Evolutionary conservation across 148 eudicot genomes (phyloP), one percentile per base, ranked within the genome.

Genomic region (Chenopodium suecicum): DNA sequence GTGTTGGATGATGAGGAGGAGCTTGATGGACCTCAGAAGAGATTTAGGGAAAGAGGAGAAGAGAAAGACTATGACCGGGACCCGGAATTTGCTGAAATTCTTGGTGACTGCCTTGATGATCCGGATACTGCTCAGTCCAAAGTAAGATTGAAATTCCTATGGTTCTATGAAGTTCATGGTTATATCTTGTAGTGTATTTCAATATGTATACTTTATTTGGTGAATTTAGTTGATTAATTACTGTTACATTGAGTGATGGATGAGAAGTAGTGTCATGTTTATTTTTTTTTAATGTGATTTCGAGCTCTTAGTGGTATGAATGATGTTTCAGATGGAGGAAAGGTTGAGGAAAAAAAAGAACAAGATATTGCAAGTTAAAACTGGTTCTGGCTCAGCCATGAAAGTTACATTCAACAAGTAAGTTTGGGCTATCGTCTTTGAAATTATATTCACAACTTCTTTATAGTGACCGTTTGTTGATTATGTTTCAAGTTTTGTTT

Each of bases 21-120:
- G 84, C 85, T 85, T 44, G 83, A 85, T 56, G 85, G 89, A 54
- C 84, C 90, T 37, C 48, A 65, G 72, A 80, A 72, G 78, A 86
- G 88, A 52, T 87, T 89, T 58, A 80, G 86, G 75, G 86, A 85
- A 3, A 76, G 63, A 65, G 93, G 78, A 69, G 91, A 81, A 37
- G 93, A 90, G 76, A 88, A 56, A 73, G 97, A 94, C 80, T 92
- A 87, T 80, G 99, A 92, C 81, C 90, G 83, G 78, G 98, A 94
- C 85, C 95, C 98, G 13, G 99, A 94, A 71, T 87, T 96, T 78
- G 97, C 91, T 81, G 97, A 96, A n/a, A 93, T 94, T 87, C 88
- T 96, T 60, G 98, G 97, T 68, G 83, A 72, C 79, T 91, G 90
- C 77, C 90, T 96, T 34, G 94, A 92, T 86, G 92, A 96, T 70